Base-by-base conservation (phyloP, 2,329 filamentous ascomycete species). In the Sporothrix schenckii region DNA sequence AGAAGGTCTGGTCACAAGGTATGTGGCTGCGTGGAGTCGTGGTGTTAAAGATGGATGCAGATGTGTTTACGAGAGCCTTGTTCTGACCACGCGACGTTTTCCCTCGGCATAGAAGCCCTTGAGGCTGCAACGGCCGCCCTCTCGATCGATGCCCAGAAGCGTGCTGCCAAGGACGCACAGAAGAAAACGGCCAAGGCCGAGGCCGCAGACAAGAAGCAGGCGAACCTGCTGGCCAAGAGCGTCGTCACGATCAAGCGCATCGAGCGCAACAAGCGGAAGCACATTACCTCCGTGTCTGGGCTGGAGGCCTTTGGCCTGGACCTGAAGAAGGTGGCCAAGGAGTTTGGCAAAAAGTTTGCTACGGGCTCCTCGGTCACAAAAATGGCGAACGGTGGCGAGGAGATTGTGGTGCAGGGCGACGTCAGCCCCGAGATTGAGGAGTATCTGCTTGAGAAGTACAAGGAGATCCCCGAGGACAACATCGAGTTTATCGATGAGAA, bases 331-430 rank as follows among this genome's bases (percentile, higher is more conserved):
- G 86, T 97, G 9, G 90, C 94, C 71, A 98, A 98, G 84, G 95
- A 98, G 77, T 90, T 98, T 75, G 95, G 95, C 73, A 99, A 98
- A 87, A 98, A 97, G 82, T 98, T 99, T 78, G 95, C 95, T 41
- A 98, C 95, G 11, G 95, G 95, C 0, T 91, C 90, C 19, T 94
- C 91, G 58, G 95, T 99, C 58, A 98, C 94, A 10, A 97, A 97
- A 83, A 87, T 91, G 1, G 87, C 93, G 0, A 89, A 89, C 69
- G 93, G 92, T 27, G 92, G 92, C 21, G 95, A 99, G 81, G 95
- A 98, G 82, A 98, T 99, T 79, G 96, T 97, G 4, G 93, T 99
- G 24, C 95, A 99, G 82, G 95, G 95, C 47, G 95, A 99, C 82
- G 89, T 99, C 73, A 97, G 93, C 79, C 92, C 95, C 76, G 95